These are phyloP conservation scores for Parafenestella ontariensis DNA, from an alignment of 2,329 filamentous ascomycete genomes.

Conservation along the genomic window DNA sequence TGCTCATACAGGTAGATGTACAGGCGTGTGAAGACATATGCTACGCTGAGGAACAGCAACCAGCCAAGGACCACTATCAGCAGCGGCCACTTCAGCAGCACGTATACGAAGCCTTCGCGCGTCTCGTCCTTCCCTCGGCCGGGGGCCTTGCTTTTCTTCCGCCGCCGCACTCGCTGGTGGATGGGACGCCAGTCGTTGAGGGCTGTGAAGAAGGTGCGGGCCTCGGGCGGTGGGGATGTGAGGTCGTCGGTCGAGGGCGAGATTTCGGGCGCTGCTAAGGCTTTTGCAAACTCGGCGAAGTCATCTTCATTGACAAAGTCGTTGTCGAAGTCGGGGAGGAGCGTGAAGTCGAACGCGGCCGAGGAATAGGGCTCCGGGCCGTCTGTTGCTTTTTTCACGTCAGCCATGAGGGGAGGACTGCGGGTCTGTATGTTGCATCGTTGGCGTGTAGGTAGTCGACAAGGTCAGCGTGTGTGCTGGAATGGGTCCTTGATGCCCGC, in stretches of 20 bases:
- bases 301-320: slow-evolving; percentile 79
- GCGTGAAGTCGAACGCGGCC: slow-evolving; percentile 71
- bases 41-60: slow-evolving; percentile 74
- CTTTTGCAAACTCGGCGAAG: slow-evolving; percentile 78
- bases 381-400: slow-evolving; percentile 55
- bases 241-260: slow-evolving; percentile 68
- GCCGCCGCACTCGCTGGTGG: slow-evolving; percentile 69
- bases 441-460: slow-evolving; percentile 5
- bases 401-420: slow-evolving; percentile 46
- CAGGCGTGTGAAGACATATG: slow-evolving; percentile 80
- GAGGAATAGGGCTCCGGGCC: slow-evolving; percentile 66
- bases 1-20: slow-evolving; percentile 96
- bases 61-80: slow-evolving; percentile 80
- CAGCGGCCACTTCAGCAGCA: slow-evolving; percentile 89
- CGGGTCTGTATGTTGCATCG: slow-evolving; percentile 22
- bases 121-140: slow-evolving; percentile 80
- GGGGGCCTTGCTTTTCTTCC: slow-evolving; percentile 46
- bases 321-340: slow-evolving; percentile 78
- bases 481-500: slow-evolving; percentile 10
- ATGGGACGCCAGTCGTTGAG: slow-evolving; percentile 96
- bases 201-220: slow-evolving; percentile 75
- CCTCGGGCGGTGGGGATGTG: slow-evolving; percentile 51
- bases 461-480: slow-evolving; percentile 1
- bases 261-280: slow-evolving; percentile 81
- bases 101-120: slow-evolving; percentile 89